Conservation (phyloP, 1,284 basidiomycete genomes). For the Rhodotorula sp. region DNA sequence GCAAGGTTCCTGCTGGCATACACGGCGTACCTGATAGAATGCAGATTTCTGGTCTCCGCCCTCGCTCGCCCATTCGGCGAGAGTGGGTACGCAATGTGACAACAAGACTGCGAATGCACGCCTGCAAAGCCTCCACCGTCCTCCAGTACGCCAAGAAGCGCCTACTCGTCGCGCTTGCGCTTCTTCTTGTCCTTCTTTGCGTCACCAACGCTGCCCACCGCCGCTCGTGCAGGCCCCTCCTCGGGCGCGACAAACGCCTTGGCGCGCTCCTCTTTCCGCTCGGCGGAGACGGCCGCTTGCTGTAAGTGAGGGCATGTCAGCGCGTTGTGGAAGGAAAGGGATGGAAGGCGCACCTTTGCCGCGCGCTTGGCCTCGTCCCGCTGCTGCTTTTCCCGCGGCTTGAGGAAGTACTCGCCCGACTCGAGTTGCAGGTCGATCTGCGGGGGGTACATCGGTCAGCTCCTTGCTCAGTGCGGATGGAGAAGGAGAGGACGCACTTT, state of each 20-base stretch:
- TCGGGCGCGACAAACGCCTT: conserved; percentile 83
- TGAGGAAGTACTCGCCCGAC: conserved; percentile 97
- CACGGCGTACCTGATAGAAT: too few relatives aligned
- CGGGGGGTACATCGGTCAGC: neutral
- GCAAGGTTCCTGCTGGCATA: too few relatives aligned
- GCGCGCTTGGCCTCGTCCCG: conserved; percentile 37
- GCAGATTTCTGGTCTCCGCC: too few relatives aligned
- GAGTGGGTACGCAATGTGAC: neutral
- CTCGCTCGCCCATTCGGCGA: too few relatives aligned
- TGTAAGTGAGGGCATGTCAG: conserved; percentile 50
- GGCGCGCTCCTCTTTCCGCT: conserved; percentile 72
- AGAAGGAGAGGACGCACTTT: conserved; percentile 61
- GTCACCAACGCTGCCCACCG: conserved; percentile 67
- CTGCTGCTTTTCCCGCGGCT: conserved; percentile 71
- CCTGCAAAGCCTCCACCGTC: neutral
- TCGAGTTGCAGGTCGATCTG: conserved; percentile 91
- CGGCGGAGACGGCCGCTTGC: conserved; percentile 72
- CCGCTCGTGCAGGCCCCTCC: conserved; percentile 67
- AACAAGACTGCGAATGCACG: neutral
- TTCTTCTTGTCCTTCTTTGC: conserved; percentile 59
- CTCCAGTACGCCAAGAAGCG: neutral
- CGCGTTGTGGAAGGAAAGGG: neutral
- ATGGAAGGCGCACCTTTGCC: conserved; percentile 24
- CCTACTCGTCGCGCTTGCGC: conserved; percentile 54
- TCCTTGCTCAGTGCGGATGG: too few relatives aligned